Evolutionary conservation across 495 filamentous ascomycete species (phyloP).

Genomic region (Penicillium samsonianum): DNA sequence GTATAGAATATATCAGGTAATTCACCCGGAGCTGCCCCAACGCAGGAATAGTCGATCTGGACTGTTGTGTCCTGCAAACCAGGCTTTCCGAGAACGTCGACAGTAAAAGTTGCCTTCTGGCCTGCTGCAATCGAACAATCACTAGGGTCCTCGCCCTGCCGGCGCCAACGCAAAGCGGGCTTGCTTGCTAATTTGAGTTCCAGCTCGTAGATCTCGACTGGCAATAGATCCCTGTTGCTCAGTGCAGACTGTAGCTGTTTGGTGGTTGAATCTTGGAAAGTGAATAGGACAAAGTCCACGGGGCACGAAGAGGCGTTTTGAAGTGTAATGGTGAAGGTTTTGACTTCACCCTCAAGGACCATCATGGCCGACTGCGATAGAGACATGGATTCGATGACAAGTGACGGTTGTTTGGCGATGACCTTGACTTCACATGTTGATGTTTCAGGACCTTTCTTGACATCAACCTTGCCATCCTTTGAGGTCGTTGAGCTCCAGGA

Average conservation of each 20-base stretch:
- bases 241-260: conserved; percentile 72
- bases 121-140: conserved; percentile 64
- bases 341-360: conserved; percentile 84
- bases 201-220: conserved; percentile 79
- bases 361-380: conserved; percentile 85
- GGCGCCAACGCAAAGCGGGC: conserved; percentile 68
- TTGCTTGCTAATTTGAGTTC: conserved; percentile 74
- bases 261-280: conserved; percentile 86
- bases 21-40: conserved; percentile 64
- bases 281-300: conserved; percentile 82
- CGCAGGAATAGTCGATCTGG: conserved; percentile 77
- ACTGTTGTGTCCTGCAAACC: conserved; percentile 79
- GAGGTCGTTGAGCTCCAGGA: conserved; percentile 55
- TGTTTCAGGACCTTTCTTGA: conserved; percentile 40
- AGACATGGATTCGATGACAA: conserved; percentile 72
- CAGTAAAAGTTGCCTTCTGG: conserved; percentile 70
- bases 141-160: conserved; percentile 47
- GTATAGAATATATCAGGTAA: conserved; percentile 79
- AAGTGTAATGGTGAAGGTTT: conserved; percentile 75
- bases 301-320: conserved; percentile 74
- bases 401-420: conserved; percentile 72
- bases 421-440: conserved; percentile 60
- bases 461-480: conserved; percentile 40
- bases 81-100: conserved; percentile 83
- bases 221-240: conserved; percentile 70